Evolutionary conservation across 2,329 filamentous ascomycete species (phyloP).

Genomic region (Anisogramma anomala): DNA sequence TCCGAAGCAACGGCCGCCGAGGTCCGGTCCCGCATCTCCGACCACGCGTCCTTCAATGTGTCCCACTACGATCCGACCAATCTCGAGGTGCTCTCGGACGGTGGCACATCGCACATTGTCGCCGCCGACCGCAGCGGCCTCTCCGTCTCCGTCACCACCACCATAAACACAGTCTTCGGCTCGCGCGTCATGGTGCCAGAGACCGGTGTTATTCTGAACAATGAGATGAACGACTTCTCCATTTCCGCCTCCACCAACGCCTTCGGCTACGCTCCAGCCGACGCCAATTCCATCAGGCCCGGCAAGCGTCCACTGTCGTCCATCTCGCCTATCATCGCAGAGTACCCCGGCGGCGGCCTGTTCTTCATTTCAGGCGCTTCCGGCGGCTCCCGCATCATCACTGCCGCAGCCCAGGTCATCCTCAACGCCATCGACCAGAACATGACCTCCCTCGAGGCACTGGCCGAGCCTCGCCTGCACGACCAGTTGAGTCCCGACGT

Average conservation of each 20-base stretch:
- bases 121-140: constrained; percentile 59
- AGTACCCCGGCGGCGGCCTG: constrained; percentile 44
- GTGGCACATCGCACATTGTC: constrained; percentile 57
- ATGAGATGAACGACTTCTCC: constrained; percentile 61
- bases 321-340: constrained; percentile 49
- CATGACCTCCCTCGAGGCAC: constrained; percentile 47
- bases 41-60: constrained; percentile 27
- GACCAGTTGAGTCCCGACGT: constrained; percentile 70
- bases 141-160: constrained; percentile 67
- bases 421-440: constrained; percentile 59
- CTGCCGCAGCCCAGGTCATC: constrained; percentile 61
- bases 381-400: constrained; percentile 75
- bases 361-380: constrained; percentile 64
- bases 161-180: constrained; percentile 71
- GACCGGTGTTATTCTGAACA: constrained; percentile 64
- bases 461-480: constrained; percentile 59
- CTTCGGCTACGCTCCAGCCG: constrained; percentile 66
- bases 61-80: constrained; percentile 34
- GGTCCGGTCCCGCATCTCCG: constrained; percentile 34
- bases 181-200: constrained; percentile 66
- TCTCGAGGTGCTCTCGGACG: constrained; percentile 43
- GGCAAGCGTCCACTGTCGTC: constrained; percentile 70
- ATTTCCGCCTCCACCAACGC: constrained; percentile 59
- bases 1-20: constrained; percentile 47
- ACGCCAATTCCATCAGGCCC: constrained; percentile 63